Evolutionary conservation across 1,284 basidiomycete species (phyloP), one percentile per base, ranked within the genome.

Genomic region (Fomitopsis schrenkii): DNA sequence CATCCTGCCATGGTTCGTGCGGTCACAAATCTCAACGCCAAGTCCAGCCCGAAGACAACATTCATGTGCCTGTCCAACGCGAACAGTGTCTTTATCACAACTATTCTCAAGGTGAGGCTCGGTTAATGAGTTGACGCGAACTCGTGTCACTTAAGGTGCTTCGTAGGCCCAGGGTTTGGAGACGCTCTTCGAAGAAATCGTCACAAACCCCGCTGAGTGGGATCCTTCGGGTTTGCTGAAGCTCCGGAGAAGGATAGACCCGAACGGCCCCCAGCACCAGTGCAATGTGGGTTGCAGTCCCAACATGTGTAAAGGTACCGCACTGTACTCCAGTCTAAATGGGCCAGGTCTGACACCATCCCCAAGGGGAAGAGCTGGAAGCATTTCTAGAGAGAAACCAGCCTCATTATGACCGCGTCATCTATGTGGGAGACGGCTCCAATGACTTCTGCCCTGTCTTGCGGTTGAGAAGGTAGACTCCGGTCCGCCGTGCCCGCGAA

Each of bases 401-500:
- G n/a, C 80, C 83, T 15, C 77, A 80, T 38, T 98, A 83, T 70
- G 91, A 97, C 64, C 86, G 91, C 58, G 81, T 98, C 64, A 80
- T 95, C 52, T 99, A 98, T 74, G 84, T 98, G 59, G 97, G 97
- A 26, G 97, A 99, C 72, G 97, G 97, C 1, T 83, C 84, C 12
- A 99, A 99, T 75, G 97, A 99, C 75, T 98, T 93, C 72, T 99
- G 97, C 73, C 95, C 97, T 4, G 82, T 95, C 56, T 76, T 97
- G 60, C 86, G 91, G 58, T 79, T 98, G 61, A 80, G 90, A 76
- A 82, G 83, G 89, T 93, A 66, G 83, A 28, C 14, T 15, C 33
- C 10, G n/a, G 12, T 46, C 41, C 40, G 14, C 41, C 12, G 55
- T 15, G 58, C 36, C 33, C 60, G 67, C 42, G 58, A 41, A 42